Evolutionary conservation across 140 eudicot species (phyloP), one percentile per base, ranked within the genome.

Genomic region (Senecio squalidus): DNA sequence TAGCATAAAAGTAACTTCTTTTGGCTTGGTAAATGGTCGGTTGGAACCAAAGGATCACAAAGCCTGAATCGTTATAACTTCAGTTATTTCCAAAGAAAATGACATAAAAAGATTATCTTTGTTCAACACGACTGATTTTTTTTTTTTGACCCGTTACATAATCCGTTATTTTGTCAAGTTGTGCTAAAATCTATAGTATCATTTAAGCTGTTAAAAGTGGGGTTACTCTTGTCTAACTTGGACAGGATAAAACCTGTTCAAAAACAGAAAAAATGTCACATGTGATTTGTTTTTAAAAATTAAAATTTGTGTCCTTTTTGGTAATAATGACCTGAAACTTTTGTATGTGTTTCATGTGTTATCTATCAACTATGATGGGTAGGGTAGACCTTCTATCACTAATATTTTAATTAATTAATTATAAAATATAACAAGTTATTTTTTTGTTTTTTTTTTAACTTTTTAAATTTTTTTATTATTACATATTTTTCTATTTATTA

Each of bases 341-440:
- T 61, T 53, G 76, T 70, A 61, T 25, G 21, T 30, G 63, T 33
- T 62, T 68, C 59, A 67, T 56, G 66, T 56, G 66, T 67, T 47
- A 67, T 53, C 30, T 14, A 31, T 41, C 48, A 43, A 20, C 23
- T 2, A 0, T 50, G 20, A 50, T 50, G 34, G 31, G 34, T 4
- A 17, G 54, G 18, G 54, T 10, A 22, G 54, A 27, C 14, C 54
- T 18, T 9, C 18, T 13, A 6, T 33, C 40, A 1, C 8, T 33
- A 33, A 5, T 33, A 33, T 33, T 0, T 1, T 30, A 6, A 8
- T 33, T 33, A 7, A 6, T 33, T 33, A 6, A 3, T 9, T 6
- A 33, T 9, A 33, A 33, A 6, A 5, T 7, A 33, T 6, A 33
- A 33, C 10, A 3, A 9, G 40, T 30, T 30, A 8, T 7, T 46